Conservation (phyloP, 306 rosid species). For the Vigna angularis region DNA sequence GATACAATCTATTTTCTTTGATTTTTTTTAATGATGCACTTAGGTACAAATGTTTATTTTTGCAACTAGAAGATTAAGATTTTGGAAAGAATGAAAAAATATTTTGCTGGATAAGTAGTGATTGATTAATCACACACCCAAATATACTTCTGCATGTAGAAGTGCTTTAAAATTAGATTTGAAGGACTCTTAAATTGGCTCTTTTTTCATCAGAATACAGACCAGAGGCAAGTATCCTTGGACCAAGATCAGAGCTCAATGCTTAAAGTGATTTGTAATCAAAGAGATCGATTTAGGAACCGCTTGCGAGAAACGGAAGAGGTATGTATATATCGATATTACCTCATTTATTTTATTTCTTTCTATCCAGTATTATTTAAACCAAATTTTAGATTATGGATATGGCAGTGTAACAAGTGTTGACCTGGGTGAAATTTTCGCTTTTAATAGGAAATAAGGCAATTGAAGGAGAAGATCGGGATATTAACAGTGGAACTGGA, state of each 20-base stretch:
- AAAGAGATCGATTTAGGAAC: constrained; percentile 92
- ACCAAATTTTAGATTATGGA: constrained; percentile 36
- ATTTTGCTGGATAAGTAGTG: neutral
- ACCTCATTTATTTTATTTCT: neutral
- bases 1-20: constrained; percentile 22
- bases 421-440: constrained; percentile 38
- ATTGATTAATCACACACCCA: constrained; percentile 13
- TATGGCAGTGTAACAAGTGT: constrained; percentile 29
- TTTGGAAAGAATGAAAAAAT: constrained; percentile 25
- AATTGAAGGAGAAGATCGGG: constrained; percentile 93
- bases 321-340: constrained; percentile 53
- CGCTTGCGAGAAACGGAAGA: constrained; percentile 97
- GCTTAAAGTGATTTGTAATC: constrained; percentile 98
- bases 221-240: constrained; percentile 62
- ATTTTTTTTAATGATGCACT: constrained; percentile 7
- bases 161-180: constrained; percentile 24
- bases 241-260: constrained; percentile 97
- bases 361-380: constrained; percentile 27
- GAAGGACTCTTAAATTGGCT: constrained; percentile 37
- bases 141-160: constrained; percentile 10
- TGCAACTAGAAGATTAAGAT: constrained; percentile 20
- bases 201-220: constrained; percentile 65
- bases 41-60: constrained; percentile 21
- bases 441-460: constrained; percentile 78
- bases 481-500: constrained; percentile 80